Conservation (phyloP, 306 rosid genomes). For the Morella rubra region DNA sequence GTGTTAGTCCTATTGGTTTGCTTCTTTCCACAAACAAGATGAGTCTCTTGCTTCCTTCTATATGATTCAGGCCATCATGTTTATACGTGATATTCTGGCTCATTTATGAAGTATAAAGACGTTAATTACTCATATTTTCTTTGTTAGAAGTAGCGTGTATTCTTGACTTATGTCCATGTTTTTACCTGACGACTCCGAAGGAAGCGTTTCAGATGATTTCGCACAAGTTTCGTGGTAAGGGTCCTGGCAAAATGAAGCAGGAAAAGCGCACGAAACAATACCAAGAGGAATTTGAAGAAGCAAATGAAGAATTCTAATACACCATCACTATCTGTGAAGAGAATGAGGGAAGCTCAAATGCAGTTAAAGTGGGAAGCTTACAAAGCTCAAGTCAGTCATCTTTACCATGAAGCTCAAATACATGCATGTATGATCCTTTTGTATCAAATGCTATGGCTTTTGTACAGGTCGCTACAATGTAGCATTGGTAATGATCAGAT, state of each 20-base stretch:
- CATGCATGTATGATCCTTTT: too few relatives aligned
- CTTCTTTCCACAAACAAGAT: too few relatives aligned
- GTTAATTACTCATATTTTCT: background rate
- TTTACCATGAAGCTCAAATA: too few relatives aligned
- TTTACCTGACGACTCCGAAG: conserved; percentile 84
- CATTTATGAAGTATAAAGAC: too few relatives aligned
- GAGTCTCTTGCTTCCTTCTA: background rate
- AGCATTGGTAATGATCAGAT: too few relatives aligned
- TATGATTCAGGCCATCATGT: background rate
- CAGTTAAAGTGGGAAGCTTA: conserved; percentile 33
- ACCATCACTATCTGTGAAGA: conserved; percentile 79
- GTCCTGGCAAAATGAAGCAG: conserved; percentile 96
- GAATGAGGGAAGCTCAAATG: conserved; percentile 96
- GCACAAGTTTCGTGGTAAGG: conserved; percentile 90
- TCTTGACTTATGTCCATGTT: conserved; percentile 18
- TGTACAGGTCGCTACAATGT: too few relatives aligned
- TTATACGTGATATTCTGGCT: background rate
- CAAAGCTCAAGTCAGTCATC: too few relatives aligned
- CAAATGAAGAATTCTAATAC: conserved; percentile 93
- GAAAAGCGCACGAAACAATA: conserved; percentile 91
- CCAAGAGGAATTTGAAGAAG: conserved; percentile 82
- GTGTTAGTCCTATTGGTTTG: too few relatives aligned
- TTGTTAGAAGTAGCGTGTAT: background rate
- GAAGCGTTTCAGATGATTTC: conserved; percentile 80
- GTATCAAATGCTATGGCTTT: too few relatives aligned